These are phyloP conservation scores for Isabelozyma pseudorhagii DNA, from an alignment of 805 yeast species.

Conservation along the genomic window DNA sequence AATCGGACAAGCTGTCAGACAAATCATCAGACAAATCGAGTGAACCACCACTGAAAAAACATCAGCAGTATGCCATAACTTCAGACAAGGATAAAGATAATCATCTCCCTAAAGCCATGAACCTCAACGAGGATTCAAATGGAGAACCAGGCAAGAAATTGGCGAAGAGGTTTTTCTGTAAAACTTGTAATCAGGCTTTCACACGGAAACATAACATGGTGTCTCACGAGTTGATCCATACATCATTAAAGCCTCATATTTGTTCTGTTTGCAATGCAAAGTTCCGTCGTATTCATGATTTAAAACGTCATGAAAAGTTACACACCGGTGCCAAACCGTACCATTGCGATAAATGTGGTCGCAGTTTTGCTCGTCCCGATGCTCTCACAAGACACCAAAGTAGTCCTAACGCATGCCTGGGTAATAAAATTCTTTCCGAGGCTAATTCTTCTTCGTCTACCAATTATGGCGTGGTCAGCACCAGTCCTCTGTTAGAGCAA, in stretches of 20 bases:
- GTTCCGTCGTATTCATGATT: constrained; percentile 72
- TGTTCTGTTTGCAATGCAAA: constrained; percentile 60
- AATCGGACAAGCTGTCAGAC: not conserved
- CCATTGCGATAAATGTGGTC: constrained; percentile 56
- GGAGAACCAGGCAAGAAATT: not conserved
- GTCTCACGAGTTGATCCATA: constrained; percentile 67
- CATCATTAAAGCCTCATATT: constrained; percentile 58
- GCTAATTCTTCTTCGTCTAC: not conserved
- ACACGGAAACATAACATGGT: constrained; percentile 74
- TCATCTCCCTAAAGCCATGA: not conserved
- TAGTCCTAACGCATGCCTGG: constrained; percentile 34
- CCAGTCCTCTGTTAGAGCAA: not conserved
- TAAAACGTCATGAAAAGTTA: constrained; percentile 69
- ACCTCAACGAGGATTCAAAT: not conserved
- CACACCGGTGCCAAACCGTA: constrained; percentile 77
- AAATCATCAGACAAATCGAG: not conserved
- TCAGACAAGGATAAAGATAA: not conserved
- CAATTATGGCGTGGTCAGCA: not conserved
- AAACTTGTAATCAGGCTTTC: constrained; percentile 60
- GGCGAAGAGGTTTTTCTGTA: constrained; percentile 41
- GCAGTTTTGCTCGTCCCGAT: constrained; percentile 71
- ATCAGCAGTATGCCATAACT: not conserved
- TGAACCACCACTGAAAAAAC: not conserved
- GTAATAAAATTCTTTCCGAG: constrained; percentile 1
- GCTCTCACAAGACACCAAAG: constrained; percentile 70